Evolutionary conservation across 2,329 filamentous ascomycete genomes (phyloP).

Genomic region (Epichloe gansuensis): DNA sequence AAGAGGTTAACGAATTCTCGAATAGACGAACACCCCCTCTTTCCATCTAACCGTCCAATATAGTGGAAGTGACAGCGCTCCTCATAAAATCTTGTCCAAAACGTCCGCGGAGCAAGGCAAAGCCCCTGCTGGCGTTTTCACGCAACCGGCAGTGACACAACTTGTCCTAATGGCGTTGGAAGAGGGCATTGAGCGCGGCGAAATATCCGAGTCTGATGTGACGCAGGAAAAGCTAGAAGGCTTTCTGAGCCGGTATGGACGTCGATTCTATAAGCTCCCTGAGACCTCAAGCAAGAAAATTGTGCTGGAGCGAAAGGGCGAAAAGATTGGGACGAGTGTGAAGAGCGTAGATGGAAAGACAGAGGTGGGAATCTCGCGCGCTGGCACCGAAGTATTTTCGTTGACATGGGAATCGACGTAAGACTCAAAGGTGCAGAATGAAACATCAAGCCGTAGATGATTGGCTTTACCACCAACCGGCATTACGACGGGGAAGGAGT

Average conservation of each 20-base stretch:
- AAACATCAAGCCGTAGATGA: neutral
- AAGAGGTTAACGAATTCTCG: neutral
- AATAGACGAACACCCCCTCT: too few relatives aligned
- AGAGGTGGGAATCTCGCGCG: constrained; percentile 32
- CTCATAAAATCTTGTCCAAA: constrained; percentile 51
- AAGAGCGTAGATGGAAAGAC: constrained; percentile 24
- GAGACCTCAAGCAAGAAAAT: constrained; percentile 18
- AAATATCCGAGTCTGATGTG: constrained; percentile 38
- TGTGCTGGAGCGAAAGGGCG: constrained; percentile 28
- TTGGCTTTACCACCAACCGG: too few relatives aligned
- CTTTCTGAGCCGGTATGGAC: constrained; percentile 41
- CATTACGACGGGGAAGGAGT: too few relatives aligned
- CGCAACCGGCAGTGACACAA: constrained; percentile 58
- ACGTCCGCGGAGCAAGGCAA: constrained; percentile 31
- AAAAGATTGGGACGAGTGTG: constrained; percentile 28
- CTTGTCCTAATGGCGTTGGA: constrained; percentile 51
- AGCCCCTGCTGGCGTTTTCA: constrained; percentile 66
- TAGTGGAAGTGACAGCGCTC: constrained; percentile 47
- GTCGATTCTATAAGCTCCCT: constrained; percentile 39
- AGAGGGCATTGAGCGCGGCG: constrained; percentile 43
- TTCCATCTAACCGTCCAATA: constrained; percentile 12
- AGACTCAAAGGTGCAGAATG: neutral
- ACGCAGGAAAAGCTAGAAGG: constrained; percentile 41
- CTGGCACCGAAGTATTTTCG: constrained; percentile 29
- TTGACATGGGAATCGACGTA: constrained; percentile 20